Percentiles rank a stretch among this genome's conserved stretches.
Evolutionary conservation across 2,329 filamentous ascomycete genomes (phyloP).

Genomic region (Ramularia collo-cygni): DNA sequence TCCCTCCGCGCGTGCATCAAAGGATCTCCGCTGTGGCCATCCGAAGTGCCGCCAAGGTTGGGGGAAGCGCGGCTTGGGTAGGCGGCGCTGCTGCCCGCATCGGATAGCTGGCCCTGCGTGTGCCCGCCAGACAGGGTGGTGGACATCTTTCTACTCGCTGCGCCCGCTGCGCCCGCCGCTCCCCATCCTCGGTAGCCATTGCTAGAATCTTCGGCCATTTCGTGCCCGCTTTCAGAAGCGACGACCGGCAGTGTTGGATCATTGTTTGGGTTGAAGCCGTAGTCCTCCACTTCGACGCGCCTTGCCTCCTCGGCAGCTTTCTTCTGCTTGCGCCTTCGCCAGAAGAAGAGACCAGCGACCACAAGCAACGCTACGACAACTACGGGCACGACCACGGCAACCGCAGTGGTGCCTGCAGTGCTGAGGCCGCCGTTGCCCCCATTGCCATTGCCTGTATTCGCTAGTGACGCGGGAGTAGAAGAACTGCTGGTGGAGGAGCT

Average conservation of each 20-base stretch:
- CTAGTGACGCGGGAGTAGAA: background rate
- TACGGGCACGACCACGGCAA: constrained; percentile 91
- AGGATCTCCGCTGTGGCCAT: constrained; percentile 53
- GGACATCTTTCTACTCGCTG: constrained; percentile 66
- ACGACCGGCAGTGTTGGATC: constrained; percentile 69
- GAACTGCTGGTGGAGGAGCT: constrained; percentile 8
- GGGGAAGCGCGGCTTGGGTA: constrained; percentile 48
- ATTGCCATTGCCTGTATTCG: constrained; percentile 8
- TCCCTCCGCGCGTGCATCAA: constrained; percentile 43
- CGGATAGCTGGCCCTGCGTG: constrained; percentile 51
- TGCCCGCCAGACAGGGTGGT: constrained; percentile 77
- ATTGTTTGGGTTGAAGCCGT: constrained; percentile 95
- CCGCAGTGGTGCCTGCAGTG: constrained; percentile 68
- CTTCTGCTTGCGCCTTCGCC: constrained; percentile 79
- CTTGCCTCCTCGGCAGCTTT: constrained; percentile 81
- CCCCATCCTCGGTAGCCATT: constrained; percentile 94
- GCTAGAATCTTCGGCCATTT: constrained; percentile 70
- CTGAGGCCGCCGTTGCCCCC: constrained; percentile 41
- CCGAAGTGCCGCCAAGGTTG: constrained; percentile 40
- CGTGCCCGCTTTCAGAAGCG: constrained; percentile 47
- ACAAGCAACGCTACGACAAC: constrained; percentile 77
- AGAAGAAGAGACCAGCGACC: constrained; percentile 70
- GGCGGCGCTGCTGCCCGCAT: constrained; percentile 51
- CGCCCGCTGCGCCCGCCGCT: constrained; percentile 60
- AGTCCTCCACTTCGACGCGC: constrained; percentile 94